Conservation (phyloP, 257 asterid species). For the Verbena officinalis region DNA sequence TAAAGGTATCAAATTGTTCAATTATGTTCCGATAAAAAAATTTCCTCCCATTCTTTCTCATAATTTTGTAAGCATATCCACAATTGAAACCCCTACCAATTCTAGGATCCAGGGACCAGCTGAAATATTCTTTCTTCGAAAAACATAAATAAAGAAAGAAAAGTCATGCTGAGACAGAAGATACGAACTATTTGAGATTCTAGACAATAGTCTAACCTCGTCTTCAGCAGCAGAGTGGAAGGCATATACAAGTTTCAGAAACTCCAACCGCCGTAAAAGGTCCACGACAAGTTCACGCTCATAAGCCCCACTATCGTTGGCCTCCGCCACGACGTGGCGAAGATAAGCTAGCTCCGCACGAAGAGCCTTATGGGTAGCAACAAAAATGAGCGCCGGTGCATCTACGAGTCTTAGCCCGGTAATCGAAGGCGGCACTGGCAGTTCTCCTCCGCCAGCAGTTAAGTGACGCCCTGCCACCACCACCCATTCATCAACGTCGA, state of each 20-base stretch:
- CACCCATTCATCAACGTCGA: conserved; percentile 47
- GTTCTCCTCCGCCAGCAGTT: conserved; percentile 52
- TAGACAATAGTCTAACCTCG: conserved; percentile 62
- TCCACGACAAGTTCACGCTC: conserved; percentile 42
- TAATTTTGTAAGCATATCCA: not conserved
- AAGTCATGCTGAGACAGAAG: not conserved
- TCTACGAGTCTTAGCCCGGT: conserved; percentile 60
- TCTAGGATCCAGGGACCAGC: conserved; percentile 18
- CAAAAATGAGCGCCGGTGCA: conserved; percentile 76
- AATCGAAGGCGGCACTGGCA: conserved; percentile 38
- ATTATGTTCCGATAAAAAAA: conserved; percentile 26
- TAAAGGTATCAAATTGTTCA: not conserved
- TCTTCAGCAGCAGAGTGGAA: conserved; percentile 86
- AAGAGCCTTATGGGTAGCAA: conserved; percentile 75
- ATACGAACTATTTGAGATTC: not conserved
- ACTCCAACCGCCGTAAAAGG: conserved; percentile 62
- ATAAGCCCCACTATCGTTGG: conserved; percentile 35
- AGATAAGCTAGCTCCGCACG: conserved; percentile 63
- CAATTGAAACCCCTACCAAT: conserved; percentile 11
- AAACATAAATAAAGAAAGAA: too few relatives aligned
- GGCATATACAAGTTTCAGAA: conserved; percentile 66
- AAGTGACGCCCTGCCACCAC: conserved; percentile 25
- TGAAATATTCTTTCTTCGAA: not conserved
- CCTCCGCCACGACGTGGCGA: conserved; percentile 55
- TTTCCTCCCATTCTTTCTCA: conserved; percentile 25